Base-by-base conservation (phyloP, 345 rosid species). In the Hypericum perforatum region DNA sequence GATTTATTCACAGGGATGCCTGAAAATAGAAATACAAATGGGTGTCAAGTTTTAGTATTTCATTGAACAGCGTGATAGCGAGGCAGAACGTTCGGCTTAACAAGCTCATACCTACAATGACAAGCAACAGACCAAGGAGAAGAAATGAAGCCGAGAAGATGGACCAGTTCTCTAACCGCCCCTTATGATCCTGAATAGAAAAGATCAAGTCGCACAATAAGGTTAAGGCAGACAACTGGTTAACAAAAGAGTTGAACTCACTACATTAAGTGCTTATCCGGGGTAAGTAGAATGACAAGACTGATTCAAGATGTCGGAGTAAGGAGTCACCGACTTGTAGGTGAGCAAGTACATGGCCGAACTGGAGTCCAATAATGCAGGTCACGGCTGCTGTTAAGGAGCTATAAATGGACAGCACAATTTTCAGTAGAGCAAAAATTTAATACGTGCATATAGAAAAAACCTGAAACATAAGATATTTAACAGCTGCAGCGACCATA, bases 291-390 rank as follows among this genome's bases (percentile, higher is more conserved):
- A 22, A 22, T 22, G n/a, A n/a, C n/a, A n/a, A n/a, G n/a, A n/a
- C n/a, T n/a, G n/a, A n/a, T n/a, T 45, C 6, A 5, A 40, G 39
- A 16, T 16, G 32, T 7, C 22, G 43, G 42, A 29, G 53, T 9
- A 44, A 59, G 16, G 45, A 38, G 11, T 37, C 11, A 39, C 50
- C 43, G 47, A 76, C 80, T 69, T 60, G 65, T 44, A 62, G n/a
- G 41, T 63, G 60, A 59, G 65, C 72, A 46, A 76, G 80, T 56
- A 60, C 53, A 47, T 76, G 80, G 11, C 80, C 80, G 11, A 58
- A 76, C 39, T 76, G 80, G 51, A 76, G 80, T 52, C 80, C 80
- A 57, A 76, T 54, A 13, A 76, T 57, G 72, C 74, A 69, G 16
- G 75, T 60, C 40, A 63, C 67, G 11, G 72, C 72, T 45, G 72